Evolutionary conservation across 192 early-diverging fungal genomes (phyloP).

Genomic region (Radiomyces spectabilis): DNA sequence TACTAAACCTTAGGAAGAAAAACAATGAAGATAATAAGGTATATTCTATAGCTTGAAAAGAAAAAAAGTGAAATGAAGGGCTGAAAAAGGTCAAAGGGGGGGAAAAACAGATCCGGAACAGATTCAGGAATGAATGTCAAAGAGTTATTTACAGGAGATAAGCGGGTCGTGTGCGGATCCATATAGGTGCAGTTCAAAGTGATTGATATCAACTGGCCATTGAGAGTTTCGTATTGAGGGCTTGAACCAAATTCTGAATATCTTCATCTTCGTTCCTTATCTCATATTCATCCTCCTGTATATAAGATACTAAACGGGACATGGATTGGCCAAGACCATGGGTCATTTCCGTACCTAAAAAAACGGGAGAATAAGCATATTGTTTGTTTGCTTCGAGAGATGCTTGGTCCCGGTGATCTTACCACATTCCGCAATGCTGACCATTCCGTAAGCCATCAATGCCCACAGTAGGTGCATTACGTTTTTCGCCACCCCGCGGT

Average conservation of each 20-base stretch:
- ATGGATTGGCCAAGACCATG: slow-evolving; percentile 14
- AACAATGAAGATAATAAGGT: too few relatives aligned
- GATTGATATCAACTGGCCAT: slow-evolving; percentile 9
- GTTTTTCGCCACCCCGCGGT: slow-evolving; percentile 20
- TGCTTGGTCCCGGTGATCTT: not conserved
- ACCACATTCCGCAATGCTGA: slow-evolving; percentile 21
- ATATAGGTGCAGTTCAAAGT: too few relatives aligned
- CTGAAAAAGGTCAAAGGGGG: too few relatives aligned
- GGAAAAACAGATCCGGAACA: too few relatives aligned
- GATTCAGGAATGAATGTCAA: too few relatives aligned
- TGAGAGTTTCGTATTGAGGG: slow-evolving; percentile 13
- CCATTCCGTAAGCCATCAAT: slow-evolving; percentile 11
- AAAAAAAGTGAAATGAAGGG: too few relatives aligned
- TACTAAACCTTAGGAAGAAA: too few relatives aligned
- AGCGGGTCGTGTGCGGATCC: too few relatives aligned
- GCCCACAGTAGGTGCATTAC: slow-evolving; percentile 26
- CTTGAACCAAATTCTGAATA: slow-evolving; percentile 17
- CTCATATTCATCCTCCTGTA: slow-evolving; percentile 24
- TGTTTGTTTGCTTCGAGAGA: not conserved
- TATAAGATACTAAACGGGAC: slow-evolving; percentile 17
- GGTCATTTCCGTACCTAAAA: slow-evolving; percentile 1
- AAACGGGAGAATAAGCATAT: too few relatives aligned
- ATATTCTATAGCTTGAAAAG: too few relatives aligned
- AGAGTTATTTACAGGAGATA: too few relatives aligned
- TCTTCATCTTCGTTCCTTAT: slow-evolving; percentile 18